phyloP scores from a whole-genome alignment of 73 alveolate species.

The Paramecium bursaria region DNA sequence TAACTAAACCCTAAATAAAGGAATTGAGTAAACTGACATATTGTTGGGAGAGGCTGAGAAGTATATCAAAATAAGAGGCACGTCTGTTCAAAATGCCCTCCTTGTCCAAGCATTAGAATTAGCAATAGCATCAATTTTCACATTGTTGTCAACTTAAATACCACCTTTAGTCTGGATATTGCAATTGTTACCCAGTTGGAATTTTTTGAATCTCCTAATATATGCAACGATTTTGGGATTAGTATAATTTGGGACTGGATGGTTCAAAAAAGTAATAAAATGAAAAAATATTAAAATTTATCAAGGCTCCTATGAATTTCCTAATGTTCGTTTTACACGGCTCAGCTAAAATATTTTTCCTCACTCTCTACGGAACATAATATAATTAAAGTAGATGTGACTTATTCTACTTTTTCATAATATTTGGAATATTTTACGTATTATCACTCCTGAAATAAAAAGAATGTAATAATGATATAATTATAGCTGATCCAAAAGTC shows the following conservation, averaged over 20 bases:
- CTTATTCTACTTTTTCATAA: not conserved
- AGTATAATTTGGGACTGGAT: slow-evolving; percentile 23
- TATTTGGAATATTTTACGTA: not conserved
- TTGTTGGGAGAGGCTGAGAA: not conserved
- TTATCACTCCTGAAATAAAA: not conserved
- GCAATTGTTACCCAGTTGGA: not conserved
- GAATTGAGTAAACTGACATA: not conserved
- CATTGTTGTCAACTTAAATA: slow-evolving; percentile 2
- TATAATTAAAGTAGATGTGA: slow-evolving; percentile 39
- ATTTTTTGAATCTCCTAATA: slow-evolving; percentile 15
- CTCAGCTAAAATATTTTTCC: not conserved
- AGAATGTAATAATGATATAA: not conserved
- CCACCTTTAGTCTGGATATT: slow-evolving; percentile 31
- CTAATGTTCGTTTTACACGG: slow-evolving; percentile 7
- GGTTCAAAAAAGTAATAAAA: not conserved
- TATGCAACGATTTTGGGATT: slow-evolving; percentile 19
- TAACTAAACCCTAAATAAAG: too few species aligned
- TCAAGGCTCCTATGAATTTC: slow-evolving; percentile 50
- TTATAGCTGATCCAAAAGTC: not conserved
- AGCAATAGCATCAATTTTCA: slow-evolving; percentile 31
- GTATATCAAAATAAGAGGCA: not conserved
- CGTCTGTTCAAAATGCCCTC: not conserved
- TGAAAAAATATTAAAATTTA: not conserved
- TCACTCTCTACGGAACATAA: slow-evolving; percentile 42
- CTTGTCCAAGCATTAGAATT: not conserved